Percentiles rank a stretch among this genome's conserved stretches.
phyloP scores from a whole-genome alignment of 768 basidiomycete genomes.

The Mycena olivaceomarginata region DNA sequence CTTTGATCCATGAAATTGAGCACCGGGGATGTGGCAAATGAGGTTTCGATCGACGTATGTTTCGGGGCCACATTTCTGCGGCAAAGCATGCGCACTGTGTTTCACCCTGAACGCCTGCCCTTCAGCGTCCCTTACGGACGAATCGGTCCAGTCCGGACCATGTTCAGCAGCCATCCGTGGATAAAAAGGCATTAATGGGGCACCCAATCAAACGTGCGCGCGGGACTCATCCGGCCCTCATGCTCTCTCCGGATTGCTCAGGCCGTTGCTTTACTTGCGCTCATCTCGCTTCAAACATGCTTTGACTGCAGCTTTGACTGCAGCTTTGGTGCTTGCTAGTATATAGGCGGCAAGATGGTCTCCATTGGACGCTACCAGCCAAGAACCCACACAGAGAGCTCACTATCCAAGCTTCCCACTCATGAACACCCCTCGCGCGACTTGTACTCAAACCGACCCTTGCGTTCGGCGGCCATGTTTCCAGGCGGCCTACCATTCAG shows the following conservation, averaged over 20 bases:
- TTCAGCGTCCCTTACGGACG: not conserved
- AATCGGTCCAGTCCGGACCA: not conserved
- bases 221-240: not conserved
- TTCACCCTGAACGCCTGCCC: not conserved
- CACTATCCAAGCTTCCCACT: not conserved
- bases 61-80: not conserved
- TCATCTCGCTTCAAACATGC: not conserved
- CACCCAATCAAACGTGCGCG: not conserved
- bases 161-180: not conserved
- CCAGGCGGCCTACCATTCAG: not conserved
- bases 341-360: conserved; percentile 8
- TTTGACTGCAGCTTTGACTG: conserved; percentile 22
- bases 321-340: conserved; percentile 12
- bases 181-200: not conserved
- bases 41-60: not conserved
- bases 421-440: conserved; percentile 18
- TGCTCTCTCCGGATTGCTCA: not conserved
- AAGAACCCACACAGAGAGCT: not conserved
- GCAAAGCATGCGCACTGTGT: not conserved
- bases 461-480: not conserved
- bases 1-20: not conserved
- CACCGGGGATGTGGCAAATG: not conserved
- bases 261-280: not conserved
- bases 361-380: not conserved
- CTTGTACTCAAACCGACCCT: conserved; percentile 8